Evolutionary conservation across 2,329 filamentous ascomycete species (phyloP), one percentile per base, ranked within the genome.

Genomic region (Emmonsiellopsis sp.): DNA sequence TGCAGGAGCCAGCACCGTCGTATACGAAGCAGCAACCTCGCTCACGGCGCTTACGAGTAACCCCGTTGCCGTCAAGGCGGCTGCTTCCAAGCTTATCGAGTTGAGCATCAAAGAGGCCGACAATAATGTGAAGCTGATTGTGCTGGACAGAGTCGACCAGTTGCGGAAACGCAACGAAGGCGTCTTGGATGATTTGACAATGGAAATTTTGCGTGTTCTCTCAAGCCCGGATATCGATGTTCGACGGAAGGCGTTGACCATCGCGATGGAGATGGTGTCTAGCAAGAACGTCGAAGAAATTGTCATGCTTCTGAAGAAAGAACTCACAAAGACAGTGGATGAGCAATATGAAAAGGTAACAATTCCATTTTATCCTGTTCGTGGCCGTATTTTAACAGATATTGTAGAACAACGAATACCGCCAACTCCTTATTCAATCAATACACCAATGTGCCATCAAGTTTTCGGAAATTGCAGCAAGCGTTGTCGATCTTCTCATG

Each of bases 261-360:
- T 98, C 63, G 91, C 91, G 10, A 77, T 98, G 69, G 91, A 96
- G 60, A 97, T 98, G 93, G 89, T 98, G 5, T 93, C 92, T 0
- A 96, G 91, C 80, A 95, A 95, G 75, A 98, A 98, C 60, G 91
- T 98, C 6, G 93, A 97, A 68, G 93, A 98, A 65, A 93, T 98
- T 11, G 88, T 98, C 21, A 81, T 97, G 64, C 79, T 98, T 1
- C 78, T 98, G 56, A 98, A 98, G 77, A 98, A 98, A 71, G 93
- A 98, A 68, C 81, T 98, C 32, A 85, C 89, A 58, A 98, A 97
- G 79, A 98, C 93, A 0, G 89, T 97, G 43, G 91, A 98, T 65
- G 91, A 97, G 71, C 91, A 96, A 70, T 97, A 96, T 73, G 93
- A 98, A 76, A 97, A 97, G 76, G 75, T 77, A 67, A 44, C 53